phyloP scores from a whole-genome alignment of 345 rosid species.

The Clausena lansium region DNA sequence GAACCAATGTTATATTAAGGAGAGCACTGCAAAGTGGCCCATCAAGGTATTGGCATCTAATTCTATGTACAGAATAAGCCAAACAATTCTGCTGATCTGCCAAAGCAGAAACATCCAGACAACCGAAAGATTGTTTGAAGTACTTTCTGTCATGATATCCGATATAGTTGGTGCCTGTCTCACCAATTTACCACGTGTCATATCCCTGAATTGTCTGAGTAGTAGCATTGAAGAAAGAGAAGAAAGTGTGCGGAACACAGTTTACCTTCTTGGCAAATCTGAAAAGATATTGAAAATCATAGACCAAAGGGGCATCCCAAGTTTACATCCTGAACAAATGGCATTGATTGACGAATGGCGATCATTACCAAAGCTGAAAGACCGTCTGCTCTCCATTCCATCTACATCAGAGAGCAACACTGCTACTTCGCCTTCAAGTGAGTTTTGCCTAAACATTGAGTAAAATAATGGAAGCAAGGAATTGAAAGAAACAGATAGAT shows the following conservation, averaged over 20 bases:
- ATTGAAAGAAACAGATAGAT: constrained; percentile 4
- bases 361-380: constrained; percentile 28
- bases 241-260: constrained; percentile 50
- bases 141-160: constrained; percentile 44
- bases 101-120: constrained; percentile 25
- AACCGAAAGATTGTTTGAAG: constrained; percentile 40
- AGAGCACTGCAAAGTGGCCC: constrained; percentile 69
- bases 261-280: constrained; percentile 58
- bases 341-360: constrained; percentile 70
- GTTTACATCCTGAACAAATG: constrained; percentile 39
- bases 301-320: constrained; percentile 36
- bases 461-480: constrained; percentile 14
- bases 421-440: constrained; percentile 12
- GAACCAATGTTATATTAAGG: constrained; percentile 33
- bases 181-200: constrained; percentile 50
- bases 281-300: constrained; percentile 53
- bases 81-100: constrained; percentile 46
- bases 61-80: constrained; percentile 75
- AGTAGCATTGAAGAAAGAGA: constrained; percentile 59
- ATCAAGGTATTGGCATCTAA: constrained; percentile 61
- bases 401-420: constrained; percentile 16
- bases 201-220: constrained; percentile 50
- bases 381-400: constrained; percentile 4
- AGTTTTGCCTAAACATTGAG: constrained; percentile 30
- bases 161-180: constrained; percentile 80